A percentile compares a stretch with the other conserved stretches of the same genome.
phyloP scores from a whole-genome alignment of 768 basidiomycete genomes.

The Pulveroboletus sp. region DNA sequence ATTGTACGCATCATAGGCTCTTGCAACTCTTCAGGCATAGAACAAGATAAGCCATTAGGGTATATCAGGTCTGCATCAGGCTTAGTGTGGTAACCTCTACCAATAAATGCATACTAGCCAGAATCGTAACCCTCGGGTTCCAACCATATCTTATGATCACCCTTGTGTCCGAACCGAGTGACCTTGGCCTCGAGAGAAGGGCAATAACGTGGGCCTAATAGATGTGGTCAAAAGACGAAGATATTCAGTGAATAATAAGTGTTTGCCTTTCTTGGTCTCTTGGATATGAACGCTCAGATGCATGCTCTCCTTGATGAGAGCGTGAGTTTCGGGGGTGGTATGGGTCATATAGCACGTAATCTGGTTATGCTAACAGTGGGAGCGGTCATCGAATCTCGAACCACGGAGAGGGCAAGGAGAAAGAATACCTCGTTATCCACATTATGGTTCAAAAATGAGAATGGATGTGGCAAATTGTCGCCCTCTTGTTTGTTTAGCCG shows the following conservation, averaged over 20 bases:
- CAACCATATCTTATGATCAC: conserved; percentile 74
- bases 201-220: conserved; percentile 81
- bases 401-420: background rate
- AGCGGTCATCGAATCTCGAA: background rate
- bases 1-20: conserved; percentile 80
- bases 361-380: conserved; percentile 57
- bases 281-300: conserved; percentile 81
- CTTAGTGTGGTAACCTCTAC: background rate
- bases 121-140: conserved; percentile 93
- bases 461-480: conserved; percentile 61
- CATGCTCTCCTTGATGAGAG: conserved; percentile 69
- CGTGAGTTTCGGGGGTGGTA: conserved; percentile 71
- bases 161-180: conserved; percentile 68
- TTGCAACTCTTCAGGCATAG: conserved; percentile 82
- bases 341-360: conserved; percentile 65
- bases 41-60: conserved; percentile 86
- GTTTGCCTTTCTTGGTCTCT: conserved; percentile 76
- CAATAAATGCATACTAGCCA: conserved; percentile 37
- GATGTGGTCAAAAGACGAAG: background rate
- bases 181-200: conserved; percentile 89
- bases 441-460: conserved; percentile 65
- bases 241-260: background rate
- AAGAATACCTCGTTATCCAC: conserved; percentile 65
- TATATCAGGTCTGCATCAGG: conserved; percentile 67
- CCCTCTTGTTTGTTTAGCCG: conserved; percentile 61